Percentiles rank a stretch among this genome's conserved stretches.
Evolutionary conservation across 2,329 filamentous ascomycete genomes (phyloP).

Genomic region (Tolypocladium cylindrosporum): DNA sequence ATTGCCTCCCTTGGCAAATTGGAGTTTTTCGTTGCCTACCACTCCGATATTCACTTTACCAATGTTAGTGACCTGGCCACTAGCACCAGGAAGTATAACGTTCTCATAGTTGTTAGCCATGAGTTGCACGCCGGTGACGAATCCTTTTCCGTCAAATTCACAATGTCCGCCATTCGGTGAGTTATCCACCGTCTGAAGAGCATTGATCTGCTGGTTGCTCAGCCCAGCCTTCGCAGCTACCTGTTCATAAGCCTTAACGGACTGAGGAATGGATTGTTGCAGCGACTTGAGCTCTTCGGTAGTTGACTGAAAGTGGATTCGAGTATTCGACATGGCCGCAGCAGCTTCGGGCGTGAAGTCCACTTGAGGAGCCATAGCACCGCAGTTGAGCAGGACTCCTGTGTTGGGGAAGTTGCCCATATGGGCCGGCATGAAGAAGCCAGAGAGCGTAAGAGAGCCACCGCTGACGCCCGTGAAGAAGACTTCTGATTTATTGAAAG

Average conservation of each 20-base stretch:
- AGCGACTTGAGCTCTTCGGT: slow-evolving; percentile 37
- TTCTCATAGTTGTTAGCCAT: slow-evolving; percentile 41
- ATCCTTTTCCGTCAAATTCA: slow-evolving; percentile 44
- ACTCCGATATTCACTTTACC: slow-evolving; percentile 33
- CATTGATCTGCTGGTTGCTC: slow-evolving; percentile 31
- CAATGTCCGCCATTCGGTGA: slow-evolving; percentile 46
- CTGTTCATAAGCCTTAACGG: slow-evolving; percentile 40
- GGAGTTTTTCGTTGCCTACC: slow-evolving; percentile 5
- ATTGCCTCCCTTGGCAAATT: not conserved
- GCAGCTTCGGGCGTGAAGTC: slow-evolving; percentile 29
- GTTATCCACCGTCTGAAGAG: slow-evolving; percentile 47
- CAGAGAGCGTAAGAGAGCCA: slow-evolving; percentile 40
- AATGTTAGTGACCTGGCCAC: slow-evolving; percentile 38
- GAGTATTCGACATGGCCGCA: slow-evolving; percentile 32
- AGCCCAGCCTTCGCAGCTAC: slow-evolving; percentile 33
- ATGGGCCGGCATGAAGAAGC: slow-evolving; percentile 48
- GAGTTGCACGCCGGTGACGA: slow-evolving; percentile 47
- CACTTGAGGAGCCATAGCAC: slow-evolving; percentile 43
- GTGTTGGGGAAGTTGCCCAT: slow-evolving; percentile 38
- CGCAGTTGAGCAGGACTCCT: slow-evolving; percentile 47
- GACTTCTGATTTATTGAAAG: slow-evolving; percentile 40
- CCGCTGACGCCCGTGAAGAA: slow-evolving; percentile 50
- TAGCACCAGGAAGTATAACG: slow-evolving; percentile 39
- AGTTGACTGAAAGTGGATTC: slow-evolving; percentile 48
- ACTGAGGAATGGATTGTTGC: slow-evolving; percentile 38